These are phyloP conservation scores for Inga leiocalycina DNA, from an alignment of 306 rosid species.

Conservation along the genomic window DNA sequence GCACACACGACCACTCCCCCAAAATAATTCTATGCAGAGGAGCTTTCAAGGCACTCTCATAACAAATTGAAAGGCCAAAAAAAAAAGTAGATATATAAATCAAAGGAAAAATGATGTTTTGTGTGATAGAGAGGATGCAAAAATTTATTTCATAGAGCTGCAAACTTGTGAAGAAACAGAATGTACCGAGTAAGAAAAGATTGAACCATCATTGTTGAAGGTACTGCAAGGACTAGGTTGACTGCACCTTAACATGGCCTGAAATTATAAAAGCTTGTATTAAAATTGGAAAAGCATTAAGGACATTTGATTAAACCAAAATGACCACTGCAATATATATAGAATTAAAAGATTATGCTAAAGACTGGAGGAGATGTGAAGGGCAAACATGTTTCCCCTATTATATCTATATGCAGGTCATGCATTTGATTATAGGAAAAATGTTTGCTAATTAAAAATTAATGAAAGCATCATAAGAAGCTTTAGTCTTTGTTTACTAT, in stretches of 20 bases:
- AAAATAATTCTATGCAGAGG: background rate
- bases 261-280: slow-evolving; percentile 25
- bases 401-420: background rate
- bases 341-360: background rate
- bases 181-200: slow-evolving; percentile 16
- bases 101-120: background rate
- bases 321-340: background rate
- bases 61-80: background rate
- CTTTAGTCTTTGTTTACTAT: slow-evolving; percentile 97
- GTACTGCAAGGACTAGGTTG: slow-evolving; percentile 73
- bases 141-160: background rate
- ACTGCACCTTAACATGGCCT: slow-evolving; percentile 87
- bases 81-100: background rate
- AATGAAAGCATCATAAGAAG: slow-evolving; percentile 30
- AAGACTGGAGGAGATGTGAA: background rate
- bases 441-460: background rate
- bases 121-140: background rate
- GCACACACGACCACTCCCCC: background rate
- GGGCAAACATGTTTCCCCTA: background rate
- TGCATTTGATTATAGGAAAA: background rate
- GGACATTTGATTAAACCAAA: background rate
- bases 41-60: too few relatives aligned
- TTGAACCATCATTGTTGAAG: too few relatives aligned
- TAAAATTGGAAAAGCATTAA: background rate
- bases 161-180: background rate